Evolutionary conservation across 306 rosid species (phyloP), one percentile per base, ranked within the genome.

Genomic region (Cucurbita argyrosperma): DNA sequence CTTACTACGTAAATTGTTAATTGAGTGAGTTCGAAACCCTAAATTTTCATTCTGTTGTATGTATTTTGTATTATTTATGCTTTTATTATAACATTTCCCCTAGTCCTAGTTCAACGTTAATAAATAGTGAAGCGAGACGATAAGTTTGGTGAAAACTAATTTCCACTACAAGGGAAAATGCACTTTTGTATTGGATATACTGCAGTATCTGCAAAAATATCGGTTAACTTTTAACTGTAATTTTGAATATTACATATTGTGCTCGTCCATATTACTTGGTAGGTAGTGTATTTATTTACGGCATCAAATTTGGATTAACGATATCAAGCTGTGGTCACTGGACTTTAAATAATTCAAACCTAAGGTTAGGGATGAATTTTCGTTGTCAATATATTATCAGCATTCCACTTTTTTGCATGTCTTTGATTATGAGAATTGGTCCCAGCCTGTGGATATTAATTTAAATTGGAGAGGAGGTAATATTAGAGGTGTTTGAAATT

Each of bases 1-100:
- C 78, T 89, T 89, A 82, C 90, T 94, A 69, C 92, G 98, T 61
- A 83, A 84, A 81, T 82, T 88, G 77, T 96, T 94, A 71, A 71
- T 94, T 35, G 88, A 89, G 98, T 90, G 67, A 84, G 90, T 86
- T 78, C 84, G 14, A 18, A 73, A 47, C 78, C 81, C 83, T 81
- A 67, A 61, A 58, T 37, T 9, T 6, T 59, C 39, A 19, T 40
- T 50, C 10, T 30, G 26, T 13, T 67, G 13, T 56, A 13, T 60
- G 65, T 58, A 57, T 21, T 18, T 64, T 43, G 46, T 10, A 14
- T 70, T 4, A 2, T 14, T 4, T 26, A 3, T 47, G 43, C 23
- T 26, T 26, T 26, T 26, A 7, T 51, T 37, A 8, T 14, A 2
- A 14, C 47, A 5, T 5, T 16, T 51, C 11, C 10, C 74, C 15